Percentiles rank a stretch among this genome's conserved stretches.
phyloP scores from a whole-genome alignment of 495 filamentous ascomycete species.

The Aspergillus nanangensis region DNA sequence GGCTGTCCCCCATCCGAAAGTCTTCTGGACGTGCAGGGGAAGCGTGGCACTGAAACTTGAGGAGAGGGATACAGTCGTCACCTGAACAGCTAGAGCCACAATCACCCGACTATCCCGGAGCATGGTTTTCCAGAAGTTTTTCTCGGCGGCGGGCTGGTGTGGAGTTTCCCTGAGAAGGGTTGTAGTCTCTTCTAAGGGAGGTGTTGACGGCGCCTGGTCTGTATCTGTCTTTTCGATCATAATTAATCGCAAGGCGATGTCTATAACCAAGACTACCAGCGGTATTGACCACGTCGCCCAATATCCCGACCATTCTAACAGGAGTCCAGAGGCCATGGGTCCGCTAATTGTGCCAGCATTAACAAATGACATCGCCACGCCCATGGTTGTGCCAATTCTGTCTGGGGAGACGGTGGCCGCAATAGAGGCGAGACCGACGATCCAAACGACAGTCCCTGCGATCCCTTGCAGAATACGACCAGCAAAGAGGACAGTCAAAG shows the following conservation, averaged over 20 bases:
- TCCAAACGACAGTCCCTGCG: conserved; percentile 23
- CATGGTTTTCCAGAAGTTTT: conserved; percentile 12
- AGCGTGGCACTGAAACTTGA: not conserved
- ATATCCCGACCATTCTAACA: conserved; percentile 15
- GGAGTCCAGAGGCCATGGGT: conserved; percentile 16
- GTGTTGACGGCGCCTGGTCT: not conserved
- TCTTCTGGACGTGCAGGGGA: not conserved
- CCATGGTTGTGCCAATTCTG: conserved; percentile 25
- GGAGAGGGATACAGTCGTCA: not conserved
- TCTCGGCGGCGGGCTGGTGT: not conserved
- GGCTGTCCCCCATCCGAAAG: not conserved
- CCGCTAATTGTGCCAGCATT: conserved; percentile 20
- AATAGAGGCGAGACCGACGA: conserved; percentile 27
- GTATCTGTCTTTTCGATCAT: conserved; percentile 11
- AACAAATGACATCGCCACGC: conserved; percentile 13
- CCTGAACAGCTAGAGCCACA: conserved; percentile 11
- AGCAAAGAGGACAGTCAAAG: conserved; percentile 3
- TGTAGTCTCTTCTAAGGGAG: not conserved
- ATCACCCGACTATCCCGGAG: conserved; percentile 19
- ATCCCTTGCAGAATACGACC: conserved; percentile 9
- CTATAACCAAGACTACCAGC: conserved; percentile 2
- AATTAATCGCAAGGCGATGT: conserved; percentile 1
- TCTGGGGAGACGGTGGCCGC: conserved; percentile 24
- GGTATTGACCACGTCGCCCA: conserved; percentile 4
- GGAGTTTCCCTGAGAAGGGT: conserved; percentile 1